Percentiles rank a stretch among this genome's conserved stretches.
Evolutionary conservation across 257 asterid genomes (phyloP).

Genomic region (Henckelia pumila): DNA sequence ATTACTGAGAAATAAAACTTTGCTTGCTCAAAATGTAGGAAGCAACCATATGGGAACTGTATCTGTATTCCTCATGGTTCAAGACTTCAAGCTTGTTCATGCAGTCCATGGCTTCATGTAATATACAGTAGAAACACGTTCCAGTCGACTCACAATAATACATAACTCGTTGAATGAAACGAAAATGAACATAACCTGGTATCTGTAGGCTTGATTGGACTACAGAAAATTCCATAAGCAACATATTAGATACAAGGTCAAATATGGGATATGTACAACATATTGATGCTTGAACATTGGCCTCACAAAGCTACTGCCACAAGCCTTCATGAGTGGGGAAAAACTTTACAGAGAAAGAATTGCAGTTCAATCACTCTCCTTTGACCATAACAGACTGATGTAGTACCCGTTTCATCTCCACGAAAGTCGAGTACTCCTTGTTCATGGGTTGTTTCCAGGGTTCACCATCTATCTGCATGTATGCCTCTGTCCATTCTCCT

Average conservation of each 20-base stretch:
- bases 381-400: conserved; percentile 66
- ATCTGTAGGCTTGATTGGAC: neutral
- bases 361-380: conserved; percentile 41
- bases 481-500: conserved; percentile 87
- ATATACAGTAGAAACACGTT: neutral
- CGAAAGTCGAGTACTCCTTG: conserved; percentile 64
- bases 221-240: neutral
- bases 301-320: too few relatives aligned
- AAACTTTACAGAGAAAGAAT: neutral
- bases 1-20: neutral
- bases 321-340: neutral
- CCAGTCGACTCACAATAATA: too few relatives aligned
- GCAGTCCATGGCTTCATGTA: neutral
- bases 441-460: conserved; percentile 89
- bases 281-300: neutral
- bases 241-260: neutral
- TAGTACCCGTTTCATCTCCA: conserved; percentile 65
- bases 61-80: neutral
- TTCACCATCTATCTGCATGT: conserved; percentile 93
- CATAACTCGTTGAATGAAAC: neutral
- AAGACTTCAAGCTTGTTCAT: neutral
- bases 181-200: neutral
- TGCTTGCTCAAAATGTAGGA: too few relatives aligned
- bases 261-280: neutral
- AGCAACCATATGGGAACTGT: neutral